Percentiles rank a stretch among this genome's conserved stretches.
phyloP scores from a whole-genome alignment of 352 stramenopile genomes.

The Phytophthora pini region DNA sequence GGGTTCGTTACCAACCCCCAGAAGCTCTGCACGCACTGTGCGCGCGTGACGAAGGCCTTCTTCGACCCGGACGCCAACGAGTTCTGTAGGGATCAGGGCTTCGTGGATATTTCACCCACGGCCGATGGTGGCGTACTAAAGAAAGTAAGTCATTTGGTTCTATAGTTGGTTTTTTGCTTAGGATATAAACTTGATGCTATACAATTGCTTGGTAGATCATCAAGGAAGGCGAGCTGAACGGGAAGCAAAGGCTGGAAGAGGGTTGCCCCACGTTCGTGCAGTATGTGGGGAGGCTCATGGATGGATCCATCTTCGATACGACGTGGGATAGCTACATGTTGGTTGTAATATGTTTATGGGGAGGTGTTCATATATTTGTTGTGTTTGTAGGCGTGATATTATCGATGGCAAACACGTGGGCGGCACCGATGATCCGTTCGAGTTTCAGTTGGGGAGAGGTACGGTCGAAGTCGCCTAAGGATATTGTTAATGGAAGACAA shows the following conservation, averaged over 20 bases:
- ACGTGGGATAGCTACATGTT: conserved; percentile 48
- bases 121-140: conserved; percentile 83
- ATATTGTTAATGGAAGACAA: conserved; percentile 3
- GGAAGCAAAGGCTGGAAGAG: conserved; percentile 71
- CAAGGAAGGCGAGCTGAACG: conserved; percentile 50
- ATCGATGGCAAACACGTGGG: conserved; percentile 84
- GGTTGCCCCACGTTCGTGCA: conserved; percentile 88
- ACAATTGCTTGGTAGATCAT: conserved; percentile 45
- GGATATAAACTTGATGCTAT: not conserved
- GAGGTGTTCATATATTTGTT: not conserved
- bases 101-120: conserved; percentile 81
- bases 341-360: not conserved
- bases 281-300: conserved; percentile 81
- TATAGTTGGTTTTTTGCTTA: not conserved
- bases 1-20: conserved; percentile 78
- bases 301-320: conserved; percentile 90
- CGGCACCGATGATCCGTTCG: conserved; percentile 84
- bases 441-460: conserved; percentile 86
- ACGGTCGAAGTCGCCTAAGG: conserved; percentile 4
- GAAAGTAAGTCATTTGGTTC: conserved; percentile 48
- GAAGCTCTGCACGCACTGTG: conserved; percentile 76
- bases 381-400: conserved; percentile 62
- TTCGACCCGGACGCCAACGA: conserved; percentile 76
- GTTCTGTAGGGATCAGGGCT: conserved; percentile 77
- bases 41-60: conserved; percentile 69